phyloP scores from a whole-genome alignment of 129 eudicot genomes.

The Arctium minus region DNA sequence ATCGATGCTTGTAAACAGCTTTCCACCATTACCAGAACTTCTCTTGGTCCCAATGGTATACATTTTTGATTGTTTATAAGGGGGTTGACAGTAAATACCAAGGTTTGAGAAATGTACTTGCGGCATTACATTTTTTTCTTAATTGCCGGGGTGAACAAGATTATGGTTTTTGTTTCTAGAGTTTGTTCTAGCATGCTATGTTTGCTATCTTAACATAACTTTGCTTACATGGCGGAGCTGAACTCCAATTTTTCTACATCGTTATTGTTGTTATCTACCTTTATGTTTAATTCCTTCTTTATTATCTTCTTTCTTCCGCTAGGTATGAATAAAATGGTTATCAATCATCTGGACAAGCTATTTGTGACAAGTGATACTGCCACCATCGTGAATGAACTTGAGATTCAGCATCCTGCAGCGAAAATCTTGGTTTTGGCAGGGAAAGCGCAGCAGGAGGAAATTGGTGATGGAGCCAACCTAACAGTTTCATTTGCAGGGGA shows the following conservation, averaged over 20 bases:
- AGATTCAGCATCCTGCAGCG: slow-evolving; percentile 95
- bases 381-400: slow-evolving; percentile 88
- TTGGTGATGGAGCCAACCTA: slow-evolving; percentile 85
- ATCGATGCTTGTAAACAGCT: slow-evolving; percentile 91
- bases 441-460: slow-evolving; percentile 92
- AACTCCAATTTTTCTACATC: neutral
- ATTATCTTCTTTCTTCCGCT: neutral
- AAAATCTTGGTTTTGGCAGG: slow-evolving; percentile 79
- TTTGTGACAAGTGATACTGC: slow-evolving; percentile 90
- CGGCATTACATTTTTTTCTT: neutral
- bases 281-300: neutral
- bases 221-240: neutral
- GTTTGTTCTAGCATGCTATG: neutral
- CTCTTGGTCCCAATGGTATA: slow-evolving; percentile 93
- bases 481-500: slow-evolving; percentile 74
- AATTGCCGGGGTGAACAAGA: neutral
- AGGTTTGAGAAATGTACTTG: neutral
- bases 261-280: neutral
- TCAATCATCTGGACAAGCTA: slow-evolving; percentile 92
- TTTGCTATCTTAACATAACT: neutral
- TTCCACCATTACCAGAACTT: slow-evolving; percentile 76
- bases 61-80: neutral
- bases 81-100: neutral
- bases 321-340: slow-evolving; percentile 97
- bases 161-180: neutral